Evolutionary conservation across 2,329 filamentous ascomycete species (phyloP).

Genomic region (Nannizziopsis barbatae): DNA sequence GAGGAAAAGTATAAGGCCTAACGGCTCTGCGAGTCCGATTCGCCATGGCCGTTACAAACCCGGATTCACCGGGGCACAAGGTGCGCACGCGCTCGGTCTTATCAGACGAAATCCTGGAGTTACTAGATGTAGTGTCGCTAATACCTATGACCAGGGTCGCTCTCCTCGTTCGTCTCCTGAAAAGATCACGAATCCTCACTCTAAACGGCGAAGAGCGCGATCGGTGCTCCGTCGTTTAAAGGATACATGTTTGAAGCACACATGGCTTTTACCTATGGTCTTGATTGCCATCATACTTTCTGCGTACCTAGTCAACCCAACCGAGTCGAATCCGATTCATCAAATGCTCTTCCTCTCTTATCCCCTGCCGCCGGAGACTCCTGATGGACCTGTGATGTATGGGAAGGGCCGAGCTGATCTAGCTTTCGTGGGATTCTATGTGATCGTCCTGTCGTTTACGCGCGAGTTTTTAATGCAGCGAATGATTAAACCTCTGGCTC

Average conservation of each 20-base stretch:
- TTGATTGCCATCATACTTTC: conserved; percentile 53
- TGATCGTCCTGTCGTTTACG: conserved; percentile 77
- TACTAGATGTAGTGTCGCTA: neutral
- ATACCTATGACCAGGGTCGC: conserved; percentile 11
- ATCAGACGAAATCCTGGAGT: neutral
- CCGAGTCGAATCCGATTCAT: conserved; percentile 64
- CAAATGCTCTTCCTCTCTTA: conserved; percentile 86
- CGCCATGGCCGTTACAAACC: neutral
- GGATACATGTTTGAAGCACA: conserved; percentile 39
- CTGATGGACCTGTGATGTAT: conserved; percentile 53
- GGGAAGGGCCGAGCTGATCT: conserved; percentile 82
- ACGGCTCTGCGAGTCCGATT: neutral
- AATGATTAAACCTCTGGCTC: conserved; percentile 64
- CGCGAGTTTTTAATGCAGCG: conserved; percentile 95
- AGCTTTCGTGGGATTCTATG: conserved; percentile 82
- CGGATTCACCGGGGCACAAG: neutral
- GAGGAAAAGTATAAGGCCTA: neutral
- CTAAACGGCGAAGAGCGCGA: conserved; percentile 36
- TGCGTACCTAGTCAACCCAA: conserved; percentile 65
- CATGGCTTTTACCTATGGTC: conserved; percentile 57
- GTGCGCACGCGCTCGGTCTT: neutral
- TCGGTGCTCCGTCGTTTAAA: conserved; percentile 36
- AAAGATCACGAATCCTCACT: conserved; percentile 27
- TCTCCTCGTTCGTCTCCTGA: conserved; percentile 16
- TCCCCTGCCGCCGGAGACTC: conserved; percentile 48